Conservation (phyloP, 2,329 filamentous ascomycete genomes). For the Alternaria metachromatica region DNA sequence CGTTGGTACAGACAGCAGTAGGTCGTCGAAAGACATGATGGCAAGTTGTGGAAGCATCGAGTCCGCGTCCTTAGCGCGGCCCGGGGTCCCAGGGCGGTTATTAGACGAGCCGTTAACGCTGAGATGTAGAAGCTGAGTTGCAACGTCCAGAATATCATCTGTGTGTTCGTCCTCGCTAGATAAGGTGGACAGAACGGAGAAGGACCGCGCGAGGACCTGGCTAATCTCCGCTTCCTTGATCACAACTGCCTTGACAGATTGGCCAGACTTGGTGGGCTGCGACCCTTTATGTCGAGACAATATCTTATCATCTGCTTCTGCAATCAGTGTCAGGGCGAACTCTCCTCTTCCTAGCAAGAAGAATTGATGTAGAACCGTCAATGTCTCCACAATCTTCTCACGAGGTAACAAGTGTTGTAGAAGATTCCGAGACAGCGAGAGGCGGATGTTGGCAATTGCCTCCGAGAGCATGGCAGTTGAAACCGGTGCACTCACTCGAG, state of each 20-base stretch:
- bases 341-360: constrained; percentile 88
- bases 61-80: constrained; percentile 43
- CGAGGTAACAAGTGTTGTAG: constrained; percentile 83
- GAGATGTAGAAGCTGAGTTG: constrained; percentile 76
- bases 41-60: constrained; percentile 47
- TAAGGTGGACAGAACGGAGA: constrained; percentile 78
- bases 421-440: constrained; percentile 82
- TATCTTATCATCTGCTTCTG: constrained; percentile 82
- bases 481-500: constrained; percentile 75
- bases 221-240: constrained; percentile 89
- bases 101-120: constrained; percentile 60
- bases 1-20: constrained; percentile 80
- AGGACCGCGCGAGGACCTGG: constrained; percentile 76
- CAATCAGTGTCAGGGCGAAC: constrained; percentile 85
- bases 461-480: constrained; percentile 72
- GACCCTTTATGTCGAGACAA: constrained; percentile 68
- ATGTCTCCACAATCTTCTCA: constrained; percentile 74
- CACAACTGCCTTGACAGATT: constrained; percentile 66
- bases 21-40: constrained; percentile 71
- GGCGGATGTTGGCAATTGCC: constrained; percentile 76
- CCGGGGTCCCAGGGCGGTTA: constrained; percentile 50
- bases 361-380: constrained; percentile 82
- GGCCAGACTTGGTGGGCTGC: constrained; percentile 51
- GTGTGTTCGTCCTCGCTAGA: constrained; percentile 77
- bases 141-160: constrained; percentile 80